Conservation (phyloP, 305 asterid species). For the Ilex paraguariensis region DNA sequence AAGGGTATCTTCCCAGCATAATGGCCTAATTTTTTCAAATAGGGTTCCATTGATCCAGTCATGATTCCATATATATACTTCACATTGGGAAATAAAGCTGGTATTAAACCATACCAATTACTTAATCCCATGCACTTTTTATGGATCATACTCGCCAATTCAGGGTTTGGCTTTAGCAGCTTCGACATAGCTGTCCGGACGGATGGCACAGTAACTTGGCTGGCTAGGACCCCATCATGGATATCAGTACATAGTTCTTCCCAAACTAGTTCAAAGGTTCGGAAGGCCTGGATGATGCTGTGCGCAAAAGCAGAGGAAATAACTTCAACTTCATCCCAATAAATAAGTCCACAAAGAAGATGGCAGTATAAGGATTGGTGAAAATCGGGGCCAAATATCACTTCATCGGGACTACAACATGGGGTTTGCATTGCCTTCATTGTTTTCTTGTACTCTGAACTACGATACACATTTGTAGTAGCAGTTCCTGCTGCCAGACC, state of each 20-base stretch:
- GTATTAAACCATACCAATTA: slow-evolving; percentile 81
- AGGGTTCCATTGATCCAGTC: slow-evolving; percentile 99
- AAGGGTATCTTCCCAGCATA: slow-evolving; percentile 76
- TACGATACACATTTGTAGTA: slow-evolving; percentile 83
- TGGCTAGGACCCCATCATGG: slow-evolving; percentile 58
- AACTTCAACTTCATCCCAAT: slow-evolving; percentile 62
- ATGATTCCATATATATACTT: slow-evolving; percentile 84
- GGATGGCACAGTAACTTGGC: slow-evolving; percentile 61
- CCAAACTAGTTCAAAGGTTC: slow-evolving; percentile 77
- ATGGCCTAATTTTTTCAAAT: slow-evolving; percentile 75
- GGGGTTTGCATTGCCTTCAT: slow-evolving; percentile 88
- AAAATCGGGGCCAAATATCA: slow-evolving; percentile 87
- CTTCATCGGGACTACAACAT: slow-evolving; percentile 92
- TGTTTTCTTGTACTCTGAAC: slow-evolving; percentile 62
- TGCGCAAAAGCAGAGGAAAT: slow-evolving; percentile 88
- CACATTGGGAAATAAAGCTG: slow-evolving; percentile 63
- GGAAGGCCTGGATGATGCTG: slow-evolving; percentile 82
- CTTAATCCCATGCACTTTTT: slow-evolving; percentile 46
- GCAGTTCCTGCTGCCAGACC: slow-evolving; percentile 96
- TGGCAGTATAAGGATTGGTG: slow-evolving; percentile 89
- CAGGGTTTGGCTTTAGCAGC: slow-evolving; percentile 62
- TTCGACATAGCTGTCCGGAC: slow-evolving; percentile 52
- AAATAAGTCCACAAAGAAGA: slow-evolving; percentile 73
- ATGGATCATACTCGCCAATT: slow-evolving; percentile 44
- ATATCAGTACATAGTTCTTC: slow-evolving; percentile 68